These are phyloP conservation scores for Megacollybia marginata DNA, from an alignment of 768 basidiomycete genomes.

Conservation along the genomic window DNA sequence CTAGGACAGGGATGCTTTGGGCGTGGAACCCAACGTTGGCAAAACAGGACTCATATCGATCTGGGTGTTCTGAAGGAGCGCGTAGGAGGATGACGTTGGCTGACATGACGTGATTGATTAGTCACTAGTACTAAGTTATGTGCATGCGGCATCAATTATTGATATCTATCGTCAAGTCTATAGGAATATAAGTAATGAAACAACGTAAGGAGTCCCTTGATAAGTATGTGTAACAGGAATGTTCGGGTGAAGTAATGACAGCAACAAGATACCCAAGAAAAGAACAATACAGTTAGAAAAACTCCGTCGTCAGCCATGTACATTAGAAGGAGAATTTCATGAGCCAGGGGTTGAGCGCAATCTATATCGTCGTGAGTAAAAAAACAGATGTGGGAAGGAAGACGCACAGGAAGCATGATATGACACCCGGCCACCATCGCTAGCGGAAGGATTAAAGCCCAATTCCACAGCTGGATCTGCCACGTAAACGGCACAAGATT, in stretches of 20 bases:
- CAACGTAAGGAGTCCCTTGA: no score
- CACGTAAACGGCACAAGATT: slow-evolving; percentile 55
- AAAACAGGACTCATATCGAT: slow-evolving; percentile 56
- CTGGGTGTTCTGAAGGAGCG: slow-evolving; percentile 28
- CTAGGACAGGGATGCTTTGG: slow-evolving; percentile 63
- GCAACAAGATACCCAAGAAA: no score
- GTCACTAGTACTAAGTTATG: no score
- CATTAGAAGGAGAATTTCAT: slow-evolving; percentile 68
- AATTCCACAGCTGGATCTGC: slow-evolving; percentile 55
- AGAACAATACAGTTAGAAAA: no score
- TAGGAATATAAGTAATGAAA: no score
- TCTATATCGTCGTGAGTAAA: slow-evolving; percentile 22
- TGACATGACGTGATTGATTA: no score
- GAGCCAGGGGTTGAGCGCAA: slow-evolving; percentile 80
- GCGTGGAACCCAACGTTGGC: slow-evolving; percentile 38
- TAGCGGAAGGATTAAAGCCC: slow-evolving; percentile 72
- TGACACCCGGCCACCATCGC: slow-evolving; percentile 62
- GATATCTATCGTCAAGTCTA: no score
- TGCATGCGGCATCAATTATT: no score
- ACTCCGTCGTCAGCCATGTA: no score
- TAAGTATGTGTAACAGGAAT: no score
- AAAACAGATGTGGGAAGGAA: slow-evolving; percentile 1
- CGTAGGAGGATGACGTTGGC: slow-evolving; percentile 37
- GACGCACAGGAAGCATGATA: slow-evolving; percentile 56
- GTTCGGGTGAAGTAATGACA: no score